Percentiles rank a stretch among this genome's conserved stretches.
These are phyloP conservation scores for Cladosporium sp. DNA, from an alignment of 2,329 filamentous ascomycete genomes.

Conservation along the genomic window DNA sequence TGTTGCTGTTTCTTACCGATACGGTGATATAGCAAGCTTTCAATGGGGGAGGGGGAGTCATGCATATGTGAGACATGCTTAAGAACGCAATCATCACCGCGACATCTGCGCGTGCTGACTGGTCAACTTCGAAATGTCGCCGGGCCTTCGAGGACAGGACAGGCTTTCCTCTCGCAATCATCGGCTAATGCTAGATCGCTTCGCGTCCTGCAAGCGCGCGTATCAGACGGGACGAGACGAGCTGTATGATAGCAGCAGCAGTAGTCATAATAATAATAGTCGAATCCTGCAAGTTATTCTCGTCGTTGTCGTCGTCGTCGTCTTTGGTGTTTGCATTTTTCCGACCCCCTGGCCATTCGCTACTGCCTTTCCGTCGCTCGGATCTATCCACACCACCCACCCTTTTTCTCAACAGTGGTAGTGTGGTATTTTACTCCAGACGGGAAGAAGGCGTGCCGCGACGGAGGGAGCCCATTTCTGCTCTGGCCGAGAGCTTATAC, in stretches of 20 bases:
- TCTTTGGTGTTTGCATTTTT: too few species aligned
- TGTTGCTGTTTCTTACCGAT: too few species aligned
- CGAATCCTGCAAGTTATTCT: too few species aligned
- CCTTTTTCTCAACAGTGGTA: background rate
- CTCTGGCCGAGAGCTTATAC: constrained; percentile 2
- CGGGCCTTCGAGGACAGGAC: background rate
- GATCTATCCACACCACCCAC: background rate
- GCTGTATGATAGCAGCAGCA: background rate
- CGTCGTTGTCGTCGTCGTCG: too few species aligned
- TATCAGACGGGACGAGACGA: constrained; percentile 4
- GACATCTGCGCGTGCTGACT: background rate
- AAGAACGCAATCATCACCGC: constrained; percentile 7
- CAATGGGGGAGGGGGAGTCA: constrained; percentile 10
- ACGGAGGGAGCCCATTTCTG: constrained; percentile 12
- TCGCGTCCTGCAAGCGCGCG: constrained; percentile 7
- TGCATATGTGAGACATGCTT: constrained; percentile 13
- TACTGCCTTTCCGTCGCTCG: background rate
- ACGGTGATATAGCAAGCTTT: constrained; percentile 13
- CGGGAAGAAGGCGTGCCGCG: background rate
- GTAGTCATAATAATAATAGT: background rate
- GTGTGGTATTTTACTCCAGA: too few species aligned
- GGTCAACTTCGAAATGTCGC: background rate
- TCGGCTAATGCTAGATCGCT: constrained; percentile 12
- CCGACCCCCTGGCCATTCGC: background rate
- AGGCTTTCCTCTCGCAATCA: background rate